These are phyloP conservation scores for Mangifera indica DNA, from an alignment of 345 rosid species.

Conservation along the genomic window DNA sequence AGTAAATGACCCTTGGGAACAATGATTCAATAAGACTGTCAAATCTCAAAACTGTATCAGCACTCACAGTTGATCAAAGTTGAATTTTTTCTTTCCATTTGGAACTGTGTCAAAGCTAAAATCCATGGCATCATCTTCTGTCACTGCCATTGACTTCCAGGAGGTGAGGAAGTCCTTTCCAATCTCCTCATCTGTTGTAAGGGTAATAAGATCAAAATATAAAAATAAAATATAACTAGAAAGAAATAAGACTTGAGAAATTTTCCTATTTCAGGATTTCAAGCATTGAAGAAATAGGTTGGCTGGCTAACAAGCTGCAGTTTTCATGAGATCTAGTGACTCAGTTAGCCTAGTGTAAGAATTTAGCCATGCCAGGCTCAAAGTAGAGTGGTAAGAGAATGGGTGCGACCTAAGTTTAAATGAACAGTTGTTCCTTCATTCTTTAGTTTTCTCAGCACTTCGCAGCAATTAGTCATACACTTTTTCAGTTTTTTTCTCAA, in stretches of 20 bases:
- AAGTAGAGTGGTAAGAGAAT: neutral
- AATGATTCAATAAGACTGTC: neutral
- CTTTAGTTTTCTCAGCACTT: neutral
- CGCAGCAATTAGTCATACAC: neutral
- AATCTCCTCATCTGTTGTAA: constrained; percentile 60
- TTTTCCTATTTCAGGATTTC: constrained; percentile 7
- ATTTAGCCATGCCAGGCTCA: neutral
- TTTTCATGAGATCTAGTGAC: neutral
- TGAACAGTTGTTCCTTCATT: neutral
- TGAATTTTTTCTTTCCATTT: constrained; percentile 61
- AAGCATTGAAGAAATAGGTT: constrained; percentile 9
- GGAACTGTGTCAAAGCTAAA: constrained; percentile 55
- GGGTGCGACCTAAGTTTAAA: neutral
- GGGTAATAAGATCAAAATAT: constrained; percentile 11
- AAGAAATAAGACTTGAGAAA: constrained; percentile 7
- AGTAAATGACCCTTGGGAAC: neutral
- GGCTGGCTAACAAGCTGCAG: neutral
- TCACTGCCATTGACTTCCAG: constrained; percentile 64
- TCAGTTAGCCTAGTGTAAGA: neutral
- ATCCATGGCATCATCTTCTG: constrained; percentile 65
- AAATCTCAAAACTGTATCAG: neutral
- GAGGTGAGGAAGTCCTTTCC: constrained; percentile 72
- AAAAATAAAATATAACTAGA: constrained; percentile 15
- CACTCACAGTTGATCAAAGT: constrained; percentile 79
- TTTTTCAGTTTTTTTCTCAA: neutral